Conservation (phyloP, 345 rosid species). For the Luvunga scandens region DNA sequence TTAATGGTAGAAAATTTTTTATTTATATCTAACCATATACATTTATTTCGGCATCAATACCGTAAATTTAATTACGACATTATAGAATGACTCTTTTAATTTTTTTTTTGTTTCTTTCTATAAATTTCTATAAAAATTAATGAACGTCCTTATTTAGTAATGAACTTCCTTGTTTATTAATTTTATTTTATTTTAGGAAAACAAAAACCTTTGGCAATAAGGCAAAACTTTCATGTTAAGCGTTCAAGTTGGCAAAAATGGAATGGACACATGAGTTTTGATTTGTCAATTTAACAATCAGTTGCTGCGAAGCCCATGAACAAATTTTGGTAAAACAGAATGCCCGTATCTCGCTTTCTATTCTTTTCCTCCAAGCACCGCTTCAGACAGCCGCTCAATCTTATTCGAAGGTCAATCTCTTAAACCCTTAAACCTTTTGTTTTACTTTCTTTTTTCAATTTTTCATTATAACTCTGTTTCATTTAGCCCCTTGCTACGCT, state of each 20-base stretch:
- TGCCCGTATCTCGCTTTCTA: slow-evolving; percentile 46
- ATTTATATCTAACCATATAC: too few relatives aligned
- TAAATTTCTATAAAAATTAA: too few relatives aligned
- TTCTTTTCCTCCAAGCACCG: slow-evolving; percentile 38
- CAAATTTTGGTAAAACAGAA: slow-evolving; percentile 7
- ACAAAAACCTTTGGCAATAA: slow-evolving; percentile 6
- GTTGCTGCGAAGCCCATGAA: not conserved
- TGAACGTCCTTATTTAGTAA: too few relatives aligned
- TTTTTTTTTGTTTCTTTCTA: too few relatives aligned
- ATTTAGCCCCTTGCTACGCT: not conserved
- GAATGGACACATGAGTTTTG: not conserved
- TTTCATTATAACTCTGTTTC: not conserved
- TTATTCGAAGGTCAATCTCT: slow-evolving; percentile 35
- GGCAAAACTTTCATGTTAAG: not conserved
- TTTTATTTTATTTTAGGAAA: too few relatives aligned
- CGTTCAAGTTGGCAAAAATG: not conserved
- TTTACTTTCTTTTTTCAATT: not conserved
- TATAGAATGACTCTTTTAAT: too few relatives aligned
- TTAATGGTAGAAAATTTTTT: too few relatives aligned
- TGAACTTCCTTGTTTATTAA: too few relatives aligned
- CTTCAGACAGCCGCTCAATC: slow-evolving; percentile 21
- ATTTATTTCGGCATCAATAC: too few relatives aligned
- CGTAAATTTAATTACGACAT: too few relatives aligned
- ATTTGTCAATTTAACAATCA: not conserved
- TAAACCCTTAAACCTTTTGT: slow-evolving; percentile 1